Base-by-base conservation (phyloP, 192 early-diverging fungal species). In the Piromyces sp. region DNA sequence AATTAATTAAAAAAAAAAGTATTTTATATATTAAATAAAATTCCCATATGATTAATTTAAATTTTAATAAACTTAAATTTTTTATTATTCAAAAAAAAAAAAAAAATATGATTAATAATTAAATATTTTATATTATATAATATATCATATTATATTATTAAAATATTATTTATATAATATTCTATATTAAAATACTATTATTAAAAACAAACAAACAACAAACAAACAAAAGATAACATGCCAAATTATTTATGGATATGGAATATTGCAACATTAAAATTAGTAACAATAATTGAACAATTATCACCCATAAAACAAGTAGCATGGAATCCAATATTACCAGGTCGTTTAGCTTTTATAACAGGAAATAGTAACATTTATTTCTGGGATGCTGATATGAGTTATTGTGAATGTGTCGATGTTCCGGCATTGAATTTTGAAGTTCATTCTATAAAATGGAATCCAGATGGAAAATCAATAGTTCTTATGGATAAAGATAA, bases 241-340 rank as follows among this genome's bases (percentile, higher is more conserved):
- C 93, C 94, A 3, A 92, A 85, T 40, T 84, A 85, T 16, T 85
- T 94, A 3, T 95, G 94, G 93, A 89, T 95, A 33, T 95, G 94
- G 94, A 88, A 93, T 58, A 82, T 93, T 29, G 42, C 82, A 9
- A 82, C 84, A 0, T 58, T 92, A 22, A 83, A 83, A 6, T 85
- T 87, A 31, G 78, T 88, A 3, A 88, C 87, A 13, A 85, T 94
- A 28, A 86, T 96, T 15, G 85, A 87, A 38, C 93, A 95, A 82
- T 80, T 86, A 30, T 82, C 83, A 16, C 86, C 94, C 3, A 88
- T 96, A 51, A 86, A 84, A 30, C 80, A 87, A 29, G 84, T 89
- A 13, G 42, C 81, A 28, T 96, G 95, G 95, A 93, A 94, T 83
- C 95, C 94, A 13, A n/a, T 85, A 1, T 30, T 82, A 11, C 89